phyloP scores from a whole-genome alignment of 768 basidiomycete species.

The Zangia roseola region DNA sequence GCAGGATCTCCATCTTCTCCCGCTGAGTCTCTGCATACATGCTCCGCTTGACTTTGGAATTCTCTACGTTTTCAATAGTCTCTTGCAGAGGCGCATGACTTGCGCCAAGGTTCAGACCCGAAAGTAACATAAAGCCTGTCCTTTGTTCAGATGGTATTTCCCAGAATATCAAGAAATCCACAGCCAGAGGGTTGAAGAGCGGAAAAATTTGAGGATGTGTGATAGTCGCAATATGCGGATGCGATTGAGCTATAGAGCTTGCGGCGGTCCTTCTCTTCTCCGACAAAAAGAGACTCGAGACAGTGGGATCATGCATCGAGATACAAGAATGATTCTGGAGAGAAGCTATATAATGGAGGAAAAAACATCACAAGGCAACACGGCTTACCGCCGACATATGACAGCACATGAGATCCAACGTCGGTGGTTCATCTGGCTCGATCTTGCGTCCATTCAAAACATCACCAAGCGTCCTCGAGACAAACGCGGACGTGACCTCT shows the following conservation, averaged over 20 bases:
- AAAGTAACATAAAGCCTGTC: conserved; percentile 57
- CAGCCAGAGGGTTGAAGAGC: conserved; percentile 66
- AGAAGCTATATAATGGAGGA: background rate
- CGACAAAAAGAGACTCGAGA: conserved; percentile 47
- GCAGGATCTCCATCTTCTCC: conserved; percentile 64
- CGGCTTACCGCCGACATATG: conserved; percentile 45
- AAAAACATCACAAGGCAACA: background rate
- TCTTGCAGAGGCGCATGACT: conserved; percentile 62
- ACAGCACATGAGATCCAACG: conserved; percentile 50
- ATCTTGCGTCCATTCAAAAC: conserved; percentile 50
- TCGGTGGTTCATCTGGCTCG: conserved; percentile 46
- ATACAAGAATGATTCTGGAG: conserved; percentile 13
- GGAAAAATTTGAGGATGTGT: conserved; percentile 70
- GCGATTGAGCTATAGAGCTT: conserved; percentile 36
- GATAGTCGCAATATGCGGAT: conserved; percentile 56
- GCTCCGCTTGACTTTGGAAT: conserved; percentile 67
- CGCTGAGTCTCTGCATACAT: conserved; percentile 91
- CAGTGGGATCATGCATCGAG: conserved; percentile 20
- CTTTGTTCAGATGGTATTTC: conserved; percentile 58
- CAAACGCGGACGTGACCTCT: conserved; percentile 47
- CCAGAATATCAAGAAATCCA: conserved; percentile 81
- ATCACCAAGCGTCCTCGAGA: conserved; percentile 47
- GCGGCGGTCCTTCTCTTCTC: conserved; percentile 45
- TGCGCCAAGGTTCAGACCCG: conserved; percentile 65
- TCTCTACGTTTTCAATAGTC: conserved; percentile 58